Percentiles rank a stretch among this genome's conserved stretches.
phyloP scores from a whole-genome alignment of 345 rosid genomes.

The Hevea brasiliensis region DNA sequence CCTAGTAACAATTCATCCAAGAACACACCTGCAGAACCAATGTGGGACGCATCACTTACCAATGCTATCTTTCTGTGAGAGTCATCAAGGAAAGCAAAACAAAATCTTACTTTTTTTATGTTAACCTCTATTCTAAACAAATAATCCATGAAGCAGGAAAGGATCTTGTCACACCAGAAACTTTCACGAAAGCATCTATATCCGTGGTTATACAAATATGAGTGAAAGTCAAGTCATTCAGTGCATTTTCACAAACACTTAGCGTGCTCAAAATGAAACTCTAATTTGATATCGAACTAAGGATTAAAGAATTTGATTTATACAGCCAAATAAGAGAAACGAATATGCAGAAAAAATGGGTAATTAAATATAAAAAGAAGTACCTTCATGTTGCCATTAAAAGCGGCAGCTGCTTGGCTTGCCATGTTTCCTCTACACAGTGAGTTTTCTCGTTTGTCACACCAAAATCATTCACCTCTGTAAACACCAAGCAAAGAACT shows the following conservation, averaged over 20 bases:
- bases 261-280: conserved; percentile 4
- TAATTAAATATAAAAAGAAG: neutral
- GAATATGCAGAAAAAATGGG: neutral
- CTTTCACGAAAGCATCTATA: neutral
- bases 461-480: conserved; percentile 16
- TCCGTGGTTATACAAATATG: too few relatives aligned
- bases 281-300: neutral
- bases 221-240: neutral
- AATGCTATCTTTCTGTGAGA: neutral
- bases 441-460: neutral
- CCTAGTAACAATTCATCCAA: too few relatives aligned
- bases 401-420: conserved; percentile 47
- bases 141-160: neutral
- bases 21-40: too few relatives aligned
- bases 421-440: conserved; percentile 35
- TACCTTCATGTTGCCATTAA: conserved; percentile 60
- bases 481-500: neutral
- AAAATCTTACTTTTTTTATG: neutral
- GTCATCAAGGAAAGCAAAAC: neutral
- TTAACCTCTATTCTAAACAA: neutral
- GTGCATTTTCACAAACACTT: conserved; percentile 34
- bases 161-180: neutral
- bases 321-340: neutral
- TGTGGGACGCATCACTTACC: neutral
- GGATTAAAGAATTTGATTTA: neutral